A percentile compares a stretch with the other conserved stretches of the same genome.
Conservation (phyloP, 2,329 filamentous ascomycete species). For the Cladosporium velox region DNA sequence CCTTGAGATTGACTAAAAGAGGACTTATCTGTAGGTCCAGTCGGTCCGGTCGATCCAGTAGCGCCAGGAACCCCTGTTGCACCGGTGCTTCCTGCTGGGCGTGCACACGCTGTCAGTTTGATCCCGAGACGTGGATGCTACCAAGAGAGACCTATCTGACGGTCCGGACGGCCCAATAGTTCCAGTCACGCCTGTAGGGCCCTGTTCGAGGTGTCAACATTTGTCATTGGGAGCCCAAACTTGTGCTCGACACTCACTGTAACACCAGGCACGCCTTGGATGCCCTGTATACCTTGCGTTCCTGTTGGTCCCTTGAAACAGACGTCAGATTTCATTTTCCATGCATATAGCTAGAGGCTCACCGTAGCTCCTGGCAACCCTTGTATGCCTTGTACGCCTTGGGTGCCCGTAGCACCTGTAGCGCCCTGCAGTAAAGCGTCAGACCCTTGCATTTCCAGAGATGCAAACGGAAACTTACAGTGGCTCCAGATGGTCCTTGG, state of each 20-base stretch:
- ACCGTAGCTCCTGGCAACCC: not conserved
- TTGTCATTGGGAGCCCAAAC: not conserved
- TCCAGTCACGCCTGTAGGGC: not conserved
- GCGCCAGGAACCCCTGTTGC: not conserved
- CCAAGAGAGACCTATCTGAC: not conserved
- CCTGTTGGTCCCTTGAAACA: not conserved
- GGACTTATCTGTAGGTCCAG: not conserved
- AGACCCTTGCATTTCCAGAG: not conserved
- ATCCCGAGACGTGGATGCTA: not conserved
- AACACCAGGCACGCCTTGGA: not conserved
- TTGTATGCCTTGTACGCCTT: not conserved
- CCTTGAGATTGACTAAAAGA: not conserved
- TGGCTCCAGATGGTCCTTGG: constrained; percentile 9
- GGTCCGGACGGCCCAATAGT: not conserved
- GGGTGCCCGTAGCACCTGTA: not conserved
- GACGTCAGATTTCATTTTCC: not conserved
- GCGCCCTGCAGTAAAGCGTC: not conserved
- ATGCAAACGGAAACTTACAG: not conserved
- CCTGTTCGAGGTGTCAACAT: not conserved
- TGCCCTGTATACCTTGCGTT: not conserved
- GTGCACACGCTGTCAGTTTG: not conserved
- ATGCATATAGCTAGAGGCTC: not conserved
- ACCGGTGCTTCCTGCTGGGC: not conserved
- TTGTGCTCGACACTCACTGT: not conserved
- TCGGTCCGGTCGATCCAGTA: not conserved